These are phyloP conservation scores for Annulohypoxylon maeteangense DNA, from an alignment of 495 filamentous ascomycete genomes.

Conservation along the genomic window DNA sequence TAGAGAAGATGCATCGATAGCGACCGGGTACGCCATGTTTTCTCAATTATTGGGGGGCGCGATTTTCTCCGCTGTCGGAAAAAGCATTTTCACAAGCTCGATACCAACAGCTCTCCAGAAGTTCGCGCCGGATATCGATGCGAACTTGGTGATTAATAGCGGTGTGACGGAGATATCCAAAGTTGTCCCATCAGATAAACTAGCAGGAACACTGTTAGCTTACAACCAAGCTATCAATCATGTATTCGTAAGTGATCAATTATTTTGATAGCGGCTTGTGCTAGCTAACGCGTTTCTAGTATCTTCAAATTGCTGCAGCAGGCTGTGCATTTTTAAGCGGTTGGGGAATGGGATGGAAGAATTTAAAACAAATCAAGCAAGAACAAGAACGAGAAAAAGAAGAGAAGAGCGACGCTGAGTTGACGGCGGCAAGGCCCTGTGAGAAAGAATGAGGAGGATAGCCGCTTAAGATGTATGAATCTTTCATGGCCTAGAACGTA, in stretches of 20 bases:
- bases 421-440: background rate
- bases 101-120: constrained; percentile 24
- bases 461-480: background rate
- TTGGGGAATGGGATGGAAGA: constrained; percentile 40
- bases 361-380: constrained; percentile 34
- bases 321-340: constrained; percentile 30
- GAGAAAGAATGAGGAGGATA: constrained; percentile 2
- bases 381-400: constrained; percentile 12
- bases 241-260: constrained; percentile 23
- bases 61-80: constrained; percentile 58
- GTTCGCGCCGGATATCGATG: constrained; percentile 31
- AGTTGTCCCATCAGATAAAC: constrained; percentile 22
- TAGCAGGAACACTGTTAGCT: constrained; percentile 28
- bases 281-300: constrained; percentile 15
- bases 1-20: constrained; percentile 57
- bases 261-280: background rate
- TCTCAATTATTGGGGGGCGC: constrained; percentile 62
- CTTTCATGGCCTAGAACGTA: background rate
- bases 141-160: constrained; percentile 28
- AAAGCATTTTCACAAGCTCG: constrained; percentile 61
- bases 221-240: constrained; percentile 36
- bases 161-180: constrained; percentile 36
- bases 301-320: constrained; percentile 37
- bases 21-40: constrained; percentile 63
- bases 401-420: background rate